Evolutionary conservation across 345 rosid species (phyloP).

Genomic region (Kernera saxatilis): DNA sequence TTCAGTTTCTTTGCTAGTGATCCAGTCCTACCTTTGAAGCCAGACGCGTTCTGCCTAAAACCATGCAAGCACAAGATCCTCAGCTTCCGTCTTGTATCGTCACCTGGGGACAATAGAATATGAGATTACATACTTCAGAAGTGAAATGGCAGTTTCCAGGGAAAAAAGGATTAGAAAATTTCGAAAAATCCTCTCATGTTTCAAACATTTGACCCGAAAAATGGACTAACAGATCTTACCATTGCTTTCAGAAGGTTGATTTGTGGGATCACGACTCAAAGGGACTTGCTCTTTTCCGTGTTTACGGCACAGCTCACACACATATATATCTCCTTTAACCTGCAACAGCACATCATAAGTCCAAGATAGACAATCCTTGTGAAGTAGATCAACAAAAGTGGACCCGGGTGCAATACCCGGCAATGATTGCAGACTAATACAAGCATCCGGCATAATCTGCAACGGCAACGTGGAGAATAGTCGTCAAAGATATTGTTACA

Average conservation of each 20-base stretch:
- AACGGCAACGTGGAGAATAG: conserved; percentile 79
- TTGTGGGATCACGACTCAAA: conserved; percentile 20
- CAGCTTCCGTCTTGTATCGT: conserved; percentile 44
- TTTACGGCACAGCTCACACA: conserved; percentile 80
- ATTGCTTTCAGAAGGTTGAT: conserved; percentile 30
- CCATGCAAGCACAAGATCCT: conserved; percentile 93
- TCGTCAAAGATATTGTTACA: conserved; percentile 70
- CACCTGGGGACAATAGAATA: conserved; percentile 29
- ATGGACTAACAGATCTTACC: conserved; percentile 57
- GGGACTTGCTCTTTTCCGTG: conserved; percentile 40
- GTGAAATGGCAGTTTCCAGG: not conserved
- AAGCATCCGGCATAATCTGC: conserved; percentile 81
- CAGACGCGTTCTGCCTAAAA: conserved; percentile 85
- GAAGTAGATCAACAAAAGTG: not conserved
- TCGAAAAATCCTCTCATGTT: not conserved
- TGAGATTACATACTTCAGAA: not conserved
- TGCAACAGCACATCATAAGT: conserved; percentile 28
- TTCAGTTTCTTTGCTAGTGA: conserved; percentile 92
- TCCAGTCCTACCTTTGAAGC: conserved; percentile 91
- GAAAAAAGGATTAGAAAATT: not conserved
- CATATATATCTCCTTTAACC: conserved; percentile 49
- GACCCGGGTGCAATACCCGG: conserved; percentile 39
- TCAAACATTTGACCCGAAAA: not conserved
- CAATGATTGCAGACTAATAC: conserved; percentile 80
- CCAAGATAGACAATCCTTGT: not conserved